Conservation (phyloP, 2,329 filamentous ascomycete genomes). For the Sphaerostilbella broomeana region DNA sequence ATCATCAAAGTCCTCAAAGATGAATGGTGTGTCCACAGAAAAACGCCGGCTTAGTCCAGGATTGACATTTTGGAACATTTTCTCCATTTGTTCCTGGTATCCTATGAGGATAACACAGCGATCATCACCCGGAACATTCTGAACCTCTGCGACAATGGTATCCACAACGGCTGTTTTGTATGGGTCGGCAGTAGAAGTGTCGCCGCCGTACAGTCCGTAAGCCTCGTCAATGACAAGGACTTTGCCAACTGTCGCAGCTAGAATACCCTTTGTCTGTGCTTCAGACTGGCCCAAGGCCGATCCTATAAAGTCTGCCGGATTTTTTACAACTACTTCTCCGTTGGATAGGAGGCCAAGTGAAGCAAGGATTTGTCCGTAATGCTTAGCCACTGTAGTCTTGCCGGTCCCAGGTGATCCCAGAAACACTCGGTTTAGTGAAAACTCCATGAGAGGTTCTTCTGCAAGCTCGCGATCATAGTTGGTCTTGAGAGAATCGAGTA, state of each 20-base stretch:
- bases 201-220: slow-evolving; percentile 53
- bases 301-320: slow-evolving; percentile 67
- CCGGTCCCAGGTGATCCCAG: slow-evolving; percentile 68
- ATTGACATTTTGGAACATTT: slow-evolving; percentile 69
- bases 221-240: slow-evolving; percentile 77
- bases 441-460: slow-evolving; percentile 53
- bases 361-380: slow-evolving; percentile 63
- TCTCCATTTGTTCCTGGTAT: slow-evolving; percentile 61
- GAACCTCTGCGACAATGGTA: slow-evolving; percentile 67
- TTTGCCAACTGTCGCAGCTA: slow-evolving; percentile 61
- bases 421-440: slow-evolving; percentile 62
- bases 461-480: slow-evolving; percentile 62
- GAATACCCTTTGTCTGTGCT: slow-evolving; percentile 62
- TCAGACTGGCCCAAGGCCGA: slow-evolving; percentile 59
- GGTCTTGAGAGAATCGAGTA: slow-evolving; percentile 54
- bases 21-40: slow-evolving; percentile 55
- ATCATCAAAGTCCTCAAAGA: slow-evolving; percentile 62
- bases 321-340: slow-evolving; percentile 66
- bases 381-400: slow-evolving; percentile 67
- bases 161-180: slow-evolving; percentile 64
- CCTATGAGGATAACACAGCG: slow-evolving; percentile 66
- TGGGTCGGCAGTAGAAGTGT: slow-evolving; percentile 19
- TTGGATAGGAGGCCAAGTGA: slow-evolving; percentile 61
- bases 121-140: slow-evolving; percentile 63
- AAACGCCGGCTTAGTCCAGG: slow-evolving; percentile 63